Evolutionary conservation across 2,329 filamentous ascomycete genomes (phyloP), one percentile per base, ranked within the genome.

Genomic region (Monosporascus sp.): DNA sequence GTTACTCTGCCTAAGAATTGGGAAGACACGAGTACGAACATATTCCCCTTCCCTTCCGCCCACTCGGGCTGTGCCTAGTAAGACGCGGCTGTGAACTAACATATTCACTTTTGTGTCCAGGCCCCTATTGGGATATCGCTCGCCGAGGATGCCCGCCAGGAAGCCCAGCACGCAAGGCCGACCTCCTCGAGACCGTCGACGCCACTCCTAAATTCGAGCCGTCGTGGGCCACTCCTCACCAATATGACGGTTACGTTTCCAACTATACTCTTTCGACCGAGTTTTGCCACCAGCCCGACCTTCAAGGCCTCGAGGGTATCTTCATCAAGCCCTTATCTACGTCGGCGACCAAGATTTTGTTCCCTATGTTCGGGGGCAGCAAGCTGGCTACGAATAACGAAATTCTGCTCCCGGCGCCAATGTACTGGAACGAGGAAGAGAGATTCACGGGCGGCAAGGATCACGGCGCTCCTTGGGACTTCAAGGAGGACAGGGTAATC

Each of bases 361-460:
- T 86, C 45, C 85, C 85, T 20, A 74, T 89, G 63, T 88, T 89
- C 57, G 81, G 84, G 44, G 85, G 85, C 54, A 87, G 83, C 68
- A 88, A 88, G 63, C 73, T 87, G 38, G 77, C 78, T 18, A 79
- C 85, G 57, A 88, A 88, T 71, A 88, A 85, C 62, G 85, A 88
- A 58, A 87, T 88, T 55, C 73, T 88, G 15, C 78, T 88, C 17
- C 85, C 85, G 0, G 83, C 85, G 1, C 82, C 84, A 48, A 86
- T 87, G 78, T 88, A 88, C 68, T 86, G 83, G 77, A 76, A 76
- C 53, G 76, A 80, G 18, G 82, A 87, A 50, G 77, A 81, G 47
- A 76, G 83, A 2, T 88, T 87, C 63, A 80, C 76, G 0, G 84
- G 82, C 37, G 75, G 76, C 34, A 70, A 71, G n/a, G 70, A 78